phyloP scores from a whole-genome alignment of 306 rosid genomes.

The Gleditsia sinensis region DNA sequence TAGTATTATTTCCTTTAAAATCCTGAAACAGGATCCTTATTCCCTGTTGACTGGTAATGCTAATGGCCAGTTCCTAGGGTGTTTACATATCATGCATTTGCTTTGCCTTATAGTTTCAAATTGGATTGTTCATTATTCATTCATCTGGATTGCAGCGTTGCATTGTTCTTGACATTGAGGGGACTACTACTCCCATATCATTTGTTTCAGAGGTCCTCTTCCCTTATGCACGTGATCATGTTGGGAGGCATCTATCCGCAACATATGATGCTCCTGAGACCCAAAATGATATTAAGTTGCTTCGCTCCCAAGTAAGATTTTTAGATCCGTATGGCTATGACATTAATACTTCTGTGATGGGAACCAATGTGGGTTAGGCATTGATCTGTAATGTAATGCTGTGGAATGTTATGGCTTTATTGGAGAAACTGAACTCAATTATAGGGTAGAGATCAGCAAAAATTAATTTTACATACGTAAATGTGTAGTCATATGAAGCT shows the following conservation, averaged over 20 bases:
- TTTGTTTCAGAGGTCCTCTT: constrained; percentile 93
- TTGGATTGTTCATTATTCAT: constrained; percentile 23
- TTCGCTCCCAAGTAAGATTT: constrained; percentile 69
- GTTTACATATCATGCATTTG: constrained; percentile 15
- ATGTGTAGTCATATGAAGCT: constrained; percentile 29
- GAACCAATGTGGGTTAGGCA: constrained; percentile 8
- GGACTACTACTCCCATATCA: constrained; percentile 96
- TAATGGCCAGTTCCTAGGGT: constrained; percentile 9
- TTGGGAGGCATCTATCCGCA: constrained; percentile 77
- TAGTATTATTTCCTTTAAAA: constrained; percentile 15
- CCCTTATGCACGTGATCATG: constrained; percentile 90
- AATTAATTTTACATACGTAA: constrained; percentile 1
- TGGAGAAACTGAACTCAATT: constrained; percentile 17
- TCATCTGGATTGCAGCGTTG: constrained; percentile 61
- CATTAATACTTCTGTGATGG: constrained; percentile 26
- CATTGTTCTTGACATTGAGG: constrained; percentile 96
- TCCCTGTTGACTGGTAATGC: constrained; percentile 10
- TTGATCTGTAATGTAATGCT: neutral
- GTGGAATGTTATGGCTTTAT: constrained; percentile 24
- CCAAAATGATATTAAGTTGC: constrained; percentile 74
- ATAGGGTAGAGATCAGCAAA: constrained; percentile 20
- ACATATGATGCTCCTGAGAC: constrained; percentile 78
- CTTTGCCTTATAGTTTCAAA: neutral
- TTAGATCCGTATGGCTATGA: constrained; percentile 17
- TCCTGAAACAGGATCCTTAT: constrained; percentile 24